These are phyloP conservation scores for Perilla frutescens DNA, from an alignment of 257 asterid genomes.

Conservation along the genomic window DNA sequence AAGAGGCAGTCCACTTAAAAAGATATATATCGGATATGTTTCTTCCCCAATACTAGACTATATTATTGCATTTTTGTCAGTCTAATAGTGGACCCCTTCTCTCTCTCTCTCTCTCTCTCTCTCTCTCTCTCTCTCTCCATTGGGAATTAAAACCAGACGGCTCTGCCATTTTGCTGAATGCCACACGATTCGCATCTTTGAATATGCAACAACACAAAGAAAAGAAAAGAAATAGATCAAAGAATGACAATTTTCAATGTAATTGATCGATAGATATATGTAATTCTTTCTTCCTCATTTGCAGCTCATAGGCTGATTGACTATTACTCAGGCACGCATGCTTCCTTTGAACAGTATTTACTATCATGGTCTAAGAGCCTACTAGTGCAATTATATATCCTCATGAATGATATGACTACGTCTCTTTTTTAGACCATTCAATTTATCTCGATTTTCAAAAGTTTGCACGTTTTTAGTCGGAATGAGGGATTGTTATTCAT, in stretches of 20 bases:
- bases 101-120: neutral
- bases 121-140: slow-evolving; percentile 15
- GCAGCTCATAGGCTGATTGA: neutral
- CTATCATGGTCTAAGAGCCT: neutral
- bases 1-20: slow-evolving; percentile 24
- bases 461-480: neutral
- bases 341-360: slow-evolving; percentile 21
- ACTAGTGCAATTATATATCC: slow-evolving; percentile 32
- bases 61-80: slow-evolving; percentile 31
- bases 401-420: slow-evolving; percentile 34
- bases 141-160: slow-evolving; percentile 37
- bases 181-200: slow-evolving; percentile 75
- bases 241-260: slow-evolving; percentile 20
- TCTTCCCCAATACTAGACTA: slow-evolving; percentile 10
- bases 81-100: slow-evolving; percentile 27
- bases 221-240: neutral
- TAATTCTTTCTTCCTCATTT: slow-evolving; percentile 17
- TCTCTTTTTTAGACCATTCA: slow-evolving; percentile 32
- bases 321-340: slow-evolving; percentile 37
- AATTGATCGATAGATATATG: neutral
- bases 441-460: neutral
- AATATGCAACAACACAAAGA: slow-evolving; percentile 6
- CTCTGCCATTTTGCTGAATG: slow-evolving; percentile 41
- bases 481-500: no score
- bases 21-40: slow-evolving; percentile 31